Evolutionary conservation across 2,329 filamentous ascomycete genomes (phyloP).

Genomic region (Xylaria sp.): DNA sequence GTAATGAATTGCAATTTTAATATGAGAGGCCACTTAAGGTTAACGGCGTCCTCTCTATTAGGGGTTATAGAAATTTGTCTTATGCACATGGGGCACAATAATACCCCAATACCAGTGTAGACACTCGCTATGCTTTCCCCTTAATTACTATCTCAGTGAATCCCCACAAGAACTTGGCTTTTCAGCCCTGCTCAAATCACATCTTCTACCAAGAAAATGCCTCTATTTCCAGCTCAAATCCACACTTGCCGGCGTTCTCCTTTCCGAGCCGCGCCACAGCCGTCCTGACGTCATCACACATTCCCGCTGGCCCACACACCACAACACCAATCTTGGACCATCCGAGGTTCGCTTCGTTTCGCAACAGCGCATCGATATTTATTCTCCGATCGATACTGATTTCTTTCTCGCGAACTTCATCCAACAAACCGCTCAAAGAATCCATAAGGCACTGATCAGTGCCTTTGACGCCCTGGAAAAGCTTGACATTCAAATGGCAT

Average conservation of each 20-base stretch:
- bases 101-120: no score
- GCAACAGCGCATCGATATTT: not conserved
- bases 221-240: slow-evolving; percentile 3
- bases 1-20: no score
- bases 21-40: not conserved
- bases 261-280: not conserved
- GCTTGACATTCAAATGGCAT: not conserved
- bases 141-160: not conserved
- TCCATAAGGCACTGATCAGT: not conserved
- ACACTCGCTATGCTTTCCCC: no score
- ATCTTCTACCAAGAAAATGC: not conserved
- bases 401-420: not conserved
- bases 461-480: not conserved
- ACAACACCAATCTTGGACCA: slow-evolving; percentile 2
- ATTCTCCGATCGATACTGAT: not conserved
- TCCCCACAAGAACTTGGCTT: not conserved
- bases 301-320: slow-evolving; percentile 6
- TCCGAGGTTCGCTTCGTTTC: not conserved
- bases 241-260: not conserved
- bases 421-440: not conserved
- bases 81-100: no score
- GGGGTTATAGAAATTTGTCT: not conserved
- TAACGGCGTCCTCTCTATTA: not conserved
- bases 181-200: not conserved
- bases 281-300: slow-evolving; percentile 10